A percentile compares a stretch with the other conserved stretches of the same genome.
Evolutionary conservation across 768 basidiomycete species (phyloP).

Genomic region (Strobilomyces dryophilus): DNA sequence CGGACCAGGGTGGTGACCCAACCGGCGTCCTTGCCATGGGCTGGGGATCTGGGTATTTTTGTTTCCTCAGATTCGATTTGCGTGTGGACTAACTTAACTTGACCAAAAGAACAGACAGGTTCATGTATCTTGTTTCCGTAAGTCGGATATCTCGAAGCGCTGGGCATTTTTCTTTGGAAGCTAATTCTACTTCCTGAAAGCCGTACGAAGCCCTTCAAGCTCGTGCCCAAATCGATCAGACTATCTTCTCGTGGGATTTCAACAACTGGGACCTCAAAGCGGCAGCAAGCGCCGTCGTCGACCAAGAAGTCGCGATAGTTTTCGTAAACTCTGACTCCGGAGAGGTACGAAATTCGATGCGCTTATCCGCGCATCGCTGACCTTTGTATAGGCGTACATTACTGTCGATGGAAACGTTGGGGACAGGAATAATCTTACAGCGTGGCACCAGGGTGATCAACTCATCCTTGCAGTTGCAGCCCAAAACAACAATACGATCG

Average conservation of each 20-base stretch:
- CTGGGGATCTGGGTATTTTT: constrained; percentile 83
- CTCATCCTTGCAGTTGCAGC: constrained; percentile 56
- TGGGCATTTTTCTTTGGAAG: background rate
- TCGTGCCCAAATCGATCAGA: constrained; percentile 63
- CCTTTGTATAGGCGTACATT: constrained; percentile 39
- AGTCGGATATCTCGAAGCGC: constrained; percentile 19
- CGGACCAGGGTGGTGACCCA: constrained; percentile 53
- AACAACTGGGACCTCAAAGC: constrained; percentile 60
- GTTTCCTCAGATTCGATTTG: too few relatives aligned
- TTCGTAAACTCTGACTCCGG: constrained; percentile 84
- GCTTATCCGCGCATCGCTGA: background rate
- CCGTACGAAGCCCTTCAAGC: constrained; percentile 79
- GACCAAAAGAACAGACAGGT: constrained; percentile 52
- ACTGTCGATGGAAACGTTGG: constrained; percentile 53
- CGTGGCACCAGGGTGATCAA: constrained; percentile 34
- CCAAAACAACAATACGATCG: constrained; percentile 72
- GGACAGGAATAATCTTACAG: constrained; percentile 36
- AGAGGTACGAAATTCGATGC: constrained; percentile 39
- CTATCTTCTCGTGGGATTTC: constrained; percentile 62
- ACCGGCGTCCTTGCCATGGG: constrained; percentile 84
- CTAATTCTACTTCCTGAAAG: constrained; percentile 26
- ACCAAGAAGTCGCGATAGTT: constrained; percentile 66
- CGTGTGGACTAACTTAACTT: too few relatives aligned
- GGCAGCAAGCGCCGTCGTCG: constrained; percentile 45
- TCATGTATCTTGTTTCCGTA: constrained; percentile 76